Conservation (phyloP, 129 eudicot genomes). For the Flaveria brownii region DNA sequence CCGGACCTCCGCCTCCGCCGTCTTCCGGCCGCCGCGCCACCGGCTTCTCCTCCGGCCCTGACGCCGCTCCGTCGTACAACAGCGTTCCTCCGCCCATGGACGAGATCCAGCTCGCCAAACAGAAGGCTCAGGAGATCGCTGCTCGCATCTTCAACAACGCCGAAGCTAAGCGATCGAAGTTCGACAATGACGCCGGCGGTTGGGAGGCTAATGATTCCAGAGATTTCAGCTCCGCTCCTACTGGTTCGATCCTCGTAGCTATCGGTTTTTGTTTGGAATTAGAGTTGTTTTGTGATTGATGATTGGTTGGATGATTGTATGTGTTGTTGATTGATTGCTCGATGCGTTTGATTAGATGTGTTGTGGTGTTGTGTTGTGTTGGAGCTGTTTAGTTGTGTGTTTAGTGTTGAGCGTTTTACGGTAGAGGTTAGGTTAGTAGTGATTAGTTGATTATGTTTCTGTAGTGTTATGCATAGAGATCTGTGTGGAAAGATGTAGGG, state of each 20-base stretch:
- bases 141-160: slow-evolving; percentile 50
- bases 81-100: slow-evolving; percentile 50
- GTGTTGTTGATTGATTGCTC: not conserved
- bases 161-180: slow-evolving; percentile 66
- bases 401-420: not conserved
- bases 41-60: slow-evolving; percentile 70
- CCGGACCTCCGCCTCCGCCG: slow-evolving; percentile 46
- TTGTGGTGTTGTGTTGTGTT: too few species aligned
- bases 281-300: not conserved
- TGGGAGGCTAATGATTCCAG: slow-evolving; percentile 35
- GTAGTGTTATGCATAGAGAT: too few species aligned
- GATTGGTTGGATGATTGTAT: not conserved
- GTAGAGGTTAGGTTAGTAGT: not conserved
- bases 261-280: not conserved
- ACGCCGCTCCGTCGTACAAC: slow-evolving; percentile 48
- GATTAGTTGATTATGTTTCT: too few species aligned
- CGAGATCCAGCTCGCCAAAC: slow-evolving; percentile 58
- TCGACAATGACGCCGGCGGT: slow-evolving; percentile 55
- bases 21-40: slow-evolving; percentile 53
- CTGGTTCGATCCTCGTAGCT: slow-evolving; percentile 25
- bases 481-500: too few species aligned
- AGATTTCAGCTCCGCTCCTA: slow-evolving; percentile 25
- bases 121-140: slow-evolving; percentile 58
- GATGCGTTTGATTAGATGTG: not conserved
- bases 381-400: not conserved